phyloP scores from a whole-genome alignment of 2,329 filamentous ascomycete species.

The Cytospora leucostoma region DNA sequence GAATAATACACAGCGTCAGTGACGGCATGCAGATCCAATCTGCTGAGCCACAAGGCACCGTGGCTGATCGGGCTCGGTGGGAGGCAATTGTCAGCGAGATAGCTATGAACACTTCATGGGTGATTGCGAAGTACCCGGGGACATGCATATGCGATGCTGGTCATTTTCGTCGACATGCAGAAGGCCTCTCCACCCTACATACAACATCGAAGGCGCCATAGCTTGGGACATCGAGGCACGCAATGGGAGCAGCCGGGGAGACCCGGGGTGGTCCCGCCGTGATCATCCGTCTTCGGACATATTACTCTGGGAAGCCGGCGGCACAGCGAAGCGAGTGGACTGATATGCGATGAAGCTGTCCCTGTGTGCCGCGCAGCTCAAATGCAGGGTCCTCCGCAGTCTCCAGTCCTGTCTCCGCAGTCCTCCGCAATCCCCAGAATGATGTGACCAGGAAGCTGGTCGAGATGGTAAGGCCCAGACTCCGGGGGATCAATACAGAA shows the following conservation, averaged over 20 bases:
- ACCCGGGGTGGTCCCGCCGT: background rate
- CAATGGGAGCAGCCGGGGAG: background rate
- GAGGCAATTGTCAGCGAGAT: background rate
- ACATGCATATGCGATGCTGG: conserved; percentile 8
- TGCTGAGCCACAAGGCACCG: background rate
- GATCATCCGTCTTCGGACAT: background rate
- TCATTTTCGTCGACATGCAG: conserved; percentile 13
- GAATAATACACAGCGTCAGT: conserved; percentile 2
- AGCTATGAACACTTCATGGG: background rate
- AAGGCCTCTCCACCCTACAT: background rate
- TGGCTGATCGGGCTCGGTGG: background rate
- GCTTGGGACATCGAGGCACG: background rate
- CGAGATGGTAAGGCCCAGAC: background rate
- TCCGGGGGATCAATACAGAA: background rate
- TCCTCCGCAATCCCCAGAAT: background rate
- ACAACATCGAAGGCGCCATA: background rate
- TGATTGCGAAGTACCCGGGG: background rate
- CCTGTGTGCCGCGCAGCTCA: background rate
- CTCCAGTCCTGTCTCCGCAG: background rate
- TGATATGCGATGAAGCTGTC: background rate
- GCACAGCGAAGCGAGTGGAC: background rate
- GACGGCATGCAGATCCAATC: conserved; percentile 2
- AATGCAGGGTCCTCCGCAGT: conserved; percentile 4
- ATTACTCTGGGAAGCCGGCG: background rate
- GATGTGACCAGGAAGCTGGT: background rate